These are phyloP conservation scores for Pyrenopolyporus hunteri DNA, from an alignment of 495 filamentous ascomycete species.

Conservation along the genomic window DNA sequence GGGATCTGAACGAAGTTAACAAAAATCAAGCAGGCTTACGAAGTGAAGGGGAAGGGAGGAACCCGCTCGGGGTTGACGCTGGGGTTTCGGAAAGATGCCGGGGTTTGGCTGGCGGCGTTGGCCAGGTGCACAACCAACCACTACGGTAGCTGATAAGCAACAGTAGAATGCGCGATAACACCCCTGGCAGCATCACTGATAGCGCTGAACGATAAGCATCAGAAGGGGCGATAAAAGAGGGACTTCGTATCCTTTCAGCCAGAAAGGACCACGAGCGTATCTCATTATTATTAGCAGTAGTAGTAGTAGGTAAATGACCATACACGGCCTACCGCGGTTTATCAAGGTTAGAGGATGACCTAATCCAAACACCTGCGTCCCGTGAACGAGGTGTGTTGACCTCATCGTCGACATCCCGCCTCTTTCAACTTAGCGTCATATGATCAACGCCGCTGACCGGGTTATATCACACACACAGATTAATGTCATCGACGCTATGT, in stretches of 20 bases:
- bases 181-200: constrained; percentile 19
- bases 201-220: constrained; percentile 24
- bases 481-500: no score
- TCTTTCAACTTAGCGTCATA: constrained; percentile 3
- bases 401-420: constrained; percentile 15
- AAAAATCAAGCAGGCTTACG: background rate
- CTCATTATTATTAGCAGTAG: no score
- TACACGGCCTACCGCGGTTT: no score
- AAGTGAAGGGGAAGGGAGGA: background rate
- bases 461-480: no score
- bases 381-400: constrained; percentile 25
- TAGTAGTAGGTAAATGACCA: no score
- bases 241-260: no score
- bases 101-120: no score
- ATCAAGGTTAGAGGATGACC: constrained; percentile 29
- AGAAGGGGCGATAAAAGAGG: background rate
- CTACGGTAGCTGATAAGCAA: background rate
- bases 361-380: constrained; percentile 1
- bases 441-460: background rate
- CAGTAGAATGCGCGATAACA: no score
- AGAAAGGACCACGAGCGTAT: no score
- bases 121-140: no score
- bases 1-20: background rate
- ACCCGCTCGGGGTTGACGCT: background rate
- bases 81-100: constrained; percentile 5